phyloP scores from a whole-genome alignment of 805 yeast species.

The Monosporozyma aerobia region DNA sequence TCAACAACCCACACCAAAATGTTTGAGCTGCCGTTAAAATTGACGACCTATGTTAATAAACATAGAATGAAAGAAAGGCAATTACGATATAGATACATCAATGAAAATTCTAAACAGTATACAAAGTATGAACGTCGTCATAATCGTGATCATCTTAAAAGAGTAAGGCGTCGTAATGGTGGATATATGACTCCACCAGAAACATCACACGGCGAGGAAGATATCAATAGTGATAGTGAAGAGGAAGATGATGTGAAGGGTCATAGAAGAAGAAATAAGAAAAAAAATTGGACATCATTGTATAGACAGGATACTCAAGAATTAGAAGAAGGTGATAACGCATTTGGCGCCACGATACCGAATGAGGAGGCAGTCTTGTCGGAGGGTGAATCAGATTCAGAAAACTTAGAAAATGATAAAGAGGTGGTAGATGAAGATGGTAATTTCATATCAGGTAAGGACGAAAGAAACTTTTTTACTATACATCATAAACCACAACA shows the following conservation, averaged over 20 bases:
- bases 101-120: constrained; percentile 14
- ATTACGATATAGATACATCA: constrained; percentile 23
- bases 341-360: background rate
- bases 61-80: constrained; percentile 16
- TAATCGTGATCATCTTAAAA: background rate
- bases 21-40: constrained; percentile 22
- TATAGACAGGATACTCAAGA: background rate
- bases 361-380: background rate
- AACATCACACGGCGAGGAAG: background rate
- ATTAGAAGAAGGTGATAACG: background rate
- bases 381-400: background rate
- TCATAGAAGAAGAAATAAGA: background rate
- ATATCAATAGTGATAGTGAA: background rate
- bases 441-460: background rate
- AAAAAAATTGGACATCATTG: background rate
- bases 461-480: constrained; percentile 19
- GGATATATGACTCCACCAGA: background rate
- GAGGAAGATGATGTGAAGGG: background rate
- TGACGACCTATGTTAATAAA: constrained; percentile 8
- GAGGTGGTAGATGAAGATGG: background rate
- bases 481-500: constrained; percentile 26
- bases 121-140: background rate
- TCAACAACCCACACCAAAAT: constrained; percentile 4
- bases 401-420: background rate
- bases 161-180: background rate